A percentile compares a stretch with the other conserved stretches of the same genome.
Conservation (phyloP, 352 stramenopile species). For the Peronospora destructor region DNA sequence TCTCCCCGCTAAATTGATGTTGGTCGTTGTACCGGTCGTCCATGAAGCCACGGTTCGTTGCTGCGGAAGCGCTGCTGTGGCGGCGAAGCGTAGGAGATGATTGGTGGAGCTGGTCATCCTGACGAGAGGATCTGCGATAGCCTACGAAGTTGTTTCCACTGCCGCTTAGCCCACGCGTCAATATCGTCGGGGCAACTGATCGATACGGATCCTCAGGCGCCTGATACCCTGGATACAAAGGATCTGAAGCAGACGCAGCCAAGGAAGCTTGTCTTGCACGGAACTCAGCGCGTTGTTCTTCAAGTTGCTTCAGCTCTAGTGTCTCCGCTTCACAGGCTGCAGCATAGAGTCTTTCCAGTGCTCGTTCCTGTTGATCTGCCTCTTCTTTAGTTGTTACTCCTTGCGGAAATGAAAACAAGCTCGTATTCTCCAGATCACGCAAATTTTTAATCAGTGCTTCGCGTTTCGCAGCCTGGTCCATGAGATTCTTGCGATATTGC, state of each 20-base stretch:
- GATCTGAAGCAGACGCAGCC: conserved; percentile 24
- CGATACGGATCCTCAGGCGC: conserved; percentile 14
- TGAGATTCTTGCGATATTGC: conserved; percentile 68
- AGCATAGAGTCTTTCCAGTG: conserved; percentile 46
- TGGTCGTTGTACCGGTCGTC: conserved; percentile 29
- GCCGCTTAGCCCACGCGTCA: conserved; percentile 16
- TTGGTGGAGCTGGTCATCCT: conserved; percentile 16
- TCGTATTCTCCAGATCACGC: conserved; percentile 28
- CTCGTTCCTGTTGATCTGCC: conserved; percentile 35
- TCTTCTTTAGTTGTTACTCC: conserved; percentile 31
- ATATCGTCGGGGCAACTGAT: conserved; percentile 16
- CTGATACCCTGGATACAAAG: conserved; percentile 26
- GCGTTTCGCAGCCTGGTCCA: conserved; percentile 53
- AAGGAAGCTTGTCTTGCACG: conserved; percentile 23
- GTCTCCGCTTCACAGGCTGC: conserved; percentile 51
- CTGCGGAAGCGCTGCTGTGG: conserved; percentile 39
- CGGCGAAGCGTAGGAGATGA: conserved; percentile 29
- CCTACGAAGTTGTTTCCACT: conserved; percentile 24
- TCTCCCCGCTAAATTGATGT: conserved; percentile 14
- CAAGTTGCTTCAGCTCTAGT: conserved; percentile 43
- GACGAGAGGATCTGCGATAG: conserved; percentile 19
- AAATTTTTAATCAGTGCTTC: conserved; percentile 56
- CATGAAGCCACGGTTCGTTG: conserved; percentile 14
- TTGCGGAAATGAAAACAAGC: conserved; percentile 41
- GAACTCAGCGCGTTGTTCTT: conserved; percentile 42